Evolutionary conservation across 2,329 filamentous ascomycete genomes (phyloP), one percentile per base, ranked within the genome.

Genomic region (Akanthomyces dipterigenus): DNA sequence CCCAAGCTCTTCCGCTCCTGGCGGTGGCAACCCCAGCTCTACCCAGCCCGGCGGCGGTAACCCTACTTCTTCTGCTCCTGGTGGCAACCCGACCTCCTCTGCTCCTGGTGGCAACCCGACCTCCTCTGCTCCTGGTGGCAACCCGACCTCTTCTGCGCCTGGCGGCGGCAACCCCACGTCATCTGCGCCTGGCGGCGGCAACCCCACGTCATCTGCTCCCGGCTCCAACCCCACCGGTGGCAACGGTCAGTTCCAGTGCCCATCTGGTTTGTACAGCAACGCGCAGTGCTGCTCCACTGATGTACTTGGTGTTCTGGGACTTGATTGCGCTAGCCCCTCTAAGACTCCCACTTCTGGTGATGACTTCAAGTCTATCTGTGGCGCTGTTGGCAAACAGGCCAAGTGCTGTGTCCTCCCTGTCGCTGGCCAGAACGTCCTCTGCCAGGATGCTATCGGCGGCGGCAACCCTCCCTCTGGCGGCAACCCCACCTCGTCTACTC

Each of bases 331-430:
- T 2, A 45, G 38, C 18, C 66, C 46, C 46, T 20, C 16, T 8
- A 24, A 18, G 9, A 38, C 31, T 5, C 34, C 42, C 42, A 48
- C 40, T 16, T 36, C 38, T 24, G 51, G 43, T 4, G n/a, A 20
- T 7, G 20, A 46, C 28, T 62, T 62, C 31, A 12, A 40, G n/a
- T 3, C 70, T 36, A 71, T 75, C 63, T 82, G 80, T 68, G 59
- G 78, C 8, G 72, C 65, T 9, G 69, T 71, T 12, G 80, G 80
- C 63, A 78, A 82, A 70, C 76, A 76, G 60, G 80, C 80, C 57
- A 79, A 78, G 68, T 84, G 82, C 77, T 84, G 82, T 66, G 67
- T 77, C 36, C 62, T 84, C 24, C 81, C 81, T 26, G 73, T 84
- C 22, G 43, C 55, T 31, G 60, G 60, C 7, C 60, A 62, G 55